Evolutionary conservation across 208 protist species (phyloP), one percentile per base, ranked within the genome.

Genomic region (Leishmania turanica): DNA sequence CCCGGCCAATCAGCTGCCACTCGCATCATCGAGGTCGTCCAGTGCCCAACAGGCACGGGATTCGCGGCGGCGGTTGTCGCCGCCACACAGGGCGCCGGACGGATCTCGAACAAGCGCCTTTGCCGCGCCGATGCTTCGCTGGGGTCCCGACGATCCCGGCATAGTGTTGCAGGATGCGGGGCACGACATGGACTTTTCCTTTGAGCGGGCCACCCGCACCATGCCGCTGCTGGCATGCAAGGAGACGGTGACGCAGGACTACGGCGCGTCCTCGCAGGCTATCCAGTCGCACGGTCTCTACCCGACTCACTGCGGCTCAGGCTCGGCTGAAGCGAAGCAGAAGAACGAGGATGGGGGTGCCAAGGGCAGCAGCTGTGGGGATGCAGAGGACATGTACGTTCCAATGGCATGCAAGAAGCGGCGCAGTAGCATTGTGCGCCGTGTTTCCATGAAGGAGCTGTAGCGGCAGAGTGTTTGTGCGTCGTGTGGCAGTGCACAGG

Each of bases 131-230:
- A 78, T 47, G 15, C 81, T 65, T 7, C 81, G 81, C n/a, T 84
- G 81, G 81, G 69, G 81, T 51, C n/a, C 2, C 53, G 76, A 80
- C 3, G 81, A 84, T 54, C 81, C 75, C 5, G 81, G 75, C 1
- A 58, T 84, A 13, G 58, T 84, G 2, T 51, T 84, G 40, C 49
- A 58, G 27, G 76, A 84, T 47, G 75, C 17, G 1, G 71, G 71
- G 1, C 54, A 65, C 8, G 76, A 84, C 49, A 84, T 84, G 81
- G 81, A 84, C 69, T 84, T 84, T 6, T 84, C 81, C 0, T 53
- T 84, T 3, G 81, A 84, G 70, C 58, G 58, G 34, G 81, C 81
- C 0, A 77, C 70, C 15, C 81, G 81, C 31, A 77, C 69, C 24
- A 77, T 80, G 75, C 81, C 81, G 34, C 66, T 80, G 17, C 56